Evolutionary conservation across 768 basidiomycete species (phyloP).

Genomic region (Boletus pseudopeckii): DNA sequence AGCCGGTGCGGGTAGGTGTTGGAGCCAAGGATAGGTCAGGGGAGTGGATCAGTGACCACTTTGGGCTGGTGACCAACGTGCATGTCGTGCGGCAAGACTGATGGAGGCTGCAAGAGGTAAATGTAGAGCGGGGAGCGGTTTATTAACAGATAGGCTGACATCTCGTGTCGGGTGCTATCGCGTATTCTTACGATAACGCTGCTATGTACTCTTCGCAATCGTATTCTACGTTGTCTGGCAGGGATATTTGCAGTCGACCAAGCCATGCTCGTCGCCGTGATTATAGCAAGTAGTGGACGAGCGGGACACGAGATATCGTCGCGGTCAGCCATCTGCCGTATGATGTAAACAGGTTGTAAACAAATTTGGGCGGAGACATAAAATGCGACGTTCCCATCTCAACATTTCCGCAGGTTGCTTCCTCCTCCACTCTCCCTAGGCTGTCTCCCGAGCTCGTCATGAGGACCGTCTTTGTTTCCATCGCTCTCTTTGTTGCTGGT

Average conservation of each 20-base stretch:
- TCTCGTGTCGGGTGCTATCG: neutral
- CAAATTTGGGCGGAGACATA: constrained; percentile 33
- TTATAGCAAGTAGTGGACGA: constrained; percentile 4
- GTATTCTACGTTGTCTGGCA: neutral
- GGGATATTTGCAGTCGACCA: neutral
- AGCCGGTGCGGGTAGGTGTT: constrained; percentile 54
- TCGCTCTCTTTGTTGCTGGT: constrained; percentile 41
- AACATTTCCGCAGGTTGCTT: constrained; percentile 15
- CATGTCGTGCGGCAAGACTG: constrained; percentile 24
- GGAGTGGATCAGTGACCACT: constrained; percentile 67
- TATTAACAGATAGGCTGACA: constrained; percentile 5
- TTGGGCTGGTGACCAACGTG: constrained; percentile 48
- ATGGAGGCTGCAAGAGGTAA: neutral
- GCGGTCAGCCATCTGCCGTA: constrained; percentile 1
- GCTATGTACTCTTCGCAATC: neutral
- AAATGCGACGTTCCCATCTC: constrained; percentile 20
- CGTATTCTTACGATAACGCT: constrained; percentile 9
- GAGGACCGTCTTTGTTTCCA: constrained; percentile 40
- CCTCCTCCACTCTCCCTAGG: neutral
- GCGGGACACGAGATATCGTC: neutral
- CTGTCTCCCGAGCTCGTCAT: constrained; percentile 35
- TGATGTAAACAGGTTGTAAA: constrained; percentile 9
- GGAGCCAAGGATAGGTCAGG: constrained; percentile 43
- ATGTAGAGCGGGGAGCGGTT: neutral
- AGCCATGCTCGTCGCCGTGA: constrained; percentile 1